These are phyloP conservation scores for Gaultheria prostrata DNA, from an alignment of 148 eudicot genomes.

Conservation along the genomic window DNA sequence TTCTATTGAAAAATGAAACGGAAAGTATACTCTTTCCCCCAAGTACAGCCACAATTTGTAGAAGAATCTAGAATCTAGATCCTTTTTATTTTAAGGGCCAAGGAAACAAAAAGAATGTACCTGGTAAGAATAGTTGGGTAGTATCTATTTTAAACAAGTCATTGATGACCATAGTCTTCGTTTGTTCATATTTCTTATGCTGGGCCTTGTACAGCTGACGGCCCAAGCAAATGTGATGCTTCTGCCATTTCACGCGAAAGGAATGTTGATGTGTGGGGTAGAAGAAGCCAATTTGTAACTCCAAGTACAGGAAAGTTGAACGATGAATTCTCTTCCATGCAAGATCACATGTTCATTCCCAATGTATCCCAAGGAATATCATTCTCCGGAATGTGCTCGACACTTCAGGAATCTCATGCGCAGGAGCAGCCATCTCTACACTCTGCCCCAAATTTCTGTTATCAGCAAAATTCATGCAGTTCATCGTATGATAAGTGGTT, in stretches of 20 bases:
- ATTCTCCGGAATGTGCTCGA: conserved; percentile 17
- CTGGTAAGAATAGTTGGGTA: not conserved
- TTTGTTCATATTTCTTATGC: conserved; percentile 15
- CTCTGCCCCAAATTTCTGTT: conserved; percentile 24
- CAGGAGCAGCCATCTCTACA: conserved; percentile 34
- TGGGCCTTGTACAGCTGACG: conserved; percentile 26
- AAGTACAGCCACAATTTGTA: not conserved
- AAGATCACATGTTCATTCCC: conserved; percentile 25
- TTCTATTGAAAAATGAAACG: not conserved
- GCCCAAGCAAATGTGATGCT: conserved; percentile 18
- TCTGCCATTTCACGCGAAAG: conserved; percentile 23
- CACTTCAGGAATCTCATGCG: conserved; percentile 33
- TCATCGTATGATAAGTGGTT: conserved; percentile 32
- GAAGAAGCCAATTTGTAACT: conserved; percentile 29
- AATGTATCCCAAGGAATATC: conserved; percentile 23
- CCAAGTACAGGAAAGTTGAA: conserved; percentile 26
- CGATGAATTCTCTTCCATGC: conserved; percentile 20
- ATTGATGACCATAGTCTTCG: not conserved
- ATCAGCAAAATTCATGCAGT: conserved; percentile 27
- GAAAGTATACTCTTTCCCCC: not conserved
- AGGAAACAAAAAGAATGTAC: not conserved
- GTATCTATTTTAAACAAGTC: conserved; percentile 5
- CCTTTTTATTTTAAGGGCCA: not conserved
- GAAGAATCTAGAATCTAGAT: not conserved
- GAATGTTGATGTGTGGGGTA: conserved; percentile 36